Base-by-base conservation (phyloP, 257 asterid species). In the Voacanga thouarsii region DNA sequence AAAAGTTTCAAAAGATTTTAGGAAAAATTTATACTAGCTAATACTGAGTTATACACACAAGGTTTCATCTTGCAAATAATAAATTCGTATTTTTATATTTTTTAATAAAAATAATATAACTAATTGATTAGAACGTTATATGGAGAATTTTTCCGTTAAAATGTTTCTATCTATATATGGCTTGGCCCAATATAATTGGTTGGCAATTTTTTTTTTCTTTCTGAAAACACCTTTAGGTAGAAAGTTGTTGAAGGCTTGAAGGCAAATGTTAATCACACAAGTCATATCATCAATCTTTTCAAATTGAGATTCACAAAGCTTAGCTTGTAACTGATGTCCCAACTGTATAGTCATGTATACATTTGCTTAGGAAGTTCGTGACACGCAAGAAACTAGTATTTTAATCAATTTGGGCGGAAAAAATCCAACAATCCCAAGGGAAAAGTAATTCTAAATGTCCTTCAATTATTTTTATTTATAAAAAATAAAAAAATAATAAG, bases 221-320 rank as follows among this genome's bases (percentile, higher is more conserved):
- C 1, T 49, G 0, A 2, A 12, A 2, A 2, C 3, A 28, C 18
- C 12, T 24, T 55, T 37, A 8, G 57, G 60, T 37, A 16, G 18
- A 41, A 66, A 66, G 75, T 57, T 19, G 69, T 74, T 39, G 50
- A 37, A 19, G 16, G 18, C 71, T 37, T 37, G 49, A 0, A 49
- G 71, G 71, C 49, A 66, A 30, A 74, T 73, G 63, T 21, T 56
- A 28, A 51, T 51, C 50, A 74, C 77, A 56, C 57, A 74, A 56
- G 68, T 74, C 77, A n/a, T n/a, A 56, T 74, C 77, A 74, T 74
- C 77, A 74, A 30, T 74, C 65, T 23, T 19, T 74, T 74, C 77
- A 55, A 55, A 57, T 39, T 55, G 39, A 71, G 68, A 59, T 56
- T 74, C 12, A 74, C 68, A 55, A 74, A 74, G 11, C 2, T 71